Conservation (phyloP, 179 eudicot species). For the Actinidia arguta region DNA sequence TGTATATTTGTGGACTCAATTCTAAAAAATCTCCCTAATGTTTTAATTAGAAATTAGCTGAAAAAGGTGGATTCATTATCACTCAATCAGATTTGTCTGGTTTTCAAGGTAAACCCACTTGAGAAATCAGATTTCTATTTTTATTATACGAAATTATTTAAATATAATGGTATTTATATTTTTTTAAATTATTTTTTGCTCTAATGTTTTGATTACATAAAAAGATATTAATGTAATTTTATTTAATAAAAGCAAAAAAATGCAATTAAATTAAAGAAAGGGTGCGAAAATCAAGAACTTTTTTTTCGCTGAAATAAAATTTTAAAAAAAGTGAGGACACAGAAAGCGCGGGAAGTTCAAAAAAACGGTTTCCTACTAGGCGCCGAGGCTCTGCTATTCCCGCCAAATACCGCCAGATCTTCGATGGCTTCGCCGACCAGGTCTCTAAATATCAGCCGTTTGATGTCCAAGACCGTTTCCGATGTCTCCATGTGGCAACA, state of each 20-base stretch:
- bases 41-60: background rate
- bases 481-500: constrained; percentile 66
- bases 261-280: too few species aligned
- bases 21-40: too few species aligned
- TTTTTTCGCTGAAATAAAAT: background rate
- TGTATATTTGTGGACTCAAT: too few species aligned
- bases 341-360: constrained; percentile 21
- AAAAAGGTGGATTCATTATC: too few species aligned
- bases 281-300: background rate
- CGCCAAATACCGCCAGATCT: constrained; percentile 53
- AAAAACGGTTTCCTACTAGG: constrained; percentile 78
- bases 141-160: too few species aligned
- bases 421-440: constrained; percentile 68
- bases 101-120: too few species aligned
- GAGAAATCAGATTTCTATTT: too few species aligned
- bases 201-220: too few species aligned
- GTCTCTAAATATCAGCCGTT: constrained; percentile 80
- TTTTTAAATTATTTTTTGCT: too few species aligned
- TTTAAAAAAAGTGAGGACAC: background rate
- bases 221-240: too few species aligned
- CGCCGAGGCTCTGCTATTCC: constrained; percentile 34
- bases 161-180: too few species aligned
- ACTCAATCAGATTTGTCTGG: constrained; percentile 4
- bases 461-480: constrained; percentile 72
- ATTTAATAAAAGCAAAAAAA: too few species aligned